phyloP scores from a whole-genome alignment of 140 eudicot genomes.

The Erigeron philadelphicus region DNA sequence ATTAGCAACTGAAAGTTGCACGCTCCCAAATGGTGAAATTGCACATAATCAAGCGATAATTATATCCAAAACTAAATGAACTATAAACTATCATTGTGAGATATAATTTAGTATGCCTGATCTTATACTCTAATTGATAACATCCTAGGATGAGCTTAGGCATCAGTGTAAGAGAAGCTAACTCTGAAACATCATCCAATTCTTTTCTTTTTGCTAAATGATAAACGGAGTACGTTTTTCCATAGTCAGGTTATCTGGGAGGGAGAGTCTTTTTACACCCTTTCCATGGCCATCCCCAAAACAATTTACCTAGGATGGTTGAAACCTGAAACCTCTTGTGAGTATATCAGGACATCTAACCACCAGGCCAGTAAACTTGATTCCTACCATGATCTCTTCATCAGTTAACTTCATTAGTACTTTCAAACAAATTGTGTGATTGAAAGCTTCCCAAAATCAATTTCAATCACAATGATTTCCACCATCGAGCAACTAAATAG shows the following conservation, averaged over 20 bases:
- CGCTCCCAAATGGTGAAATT: constrained; percentile 7
- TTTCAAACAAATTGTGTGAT: not conserved
- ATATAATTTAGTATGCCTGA: not conserved
- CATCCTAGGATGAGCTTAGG: not conserved
- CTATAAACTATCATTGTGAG: not conserved
- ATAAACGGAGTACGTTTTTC: too few relatives aligned
- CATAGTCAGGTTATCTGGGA: too few relatives aligned
- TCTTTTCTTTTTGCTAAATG: too few relatives aligned
- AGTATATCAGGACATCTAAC: too few relatives aligned
- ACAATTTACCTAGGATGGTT: too few relatives aligned
- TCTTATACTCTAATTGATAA: not conserved
- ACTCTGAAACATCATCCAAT: too few relatives aligned
- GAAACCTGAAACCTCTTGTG: too few relatives aligned
- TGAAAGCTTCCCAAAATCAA: constrained; percentile 18
- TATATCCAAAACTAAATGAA: not conserved
- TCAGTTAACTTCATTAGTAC: not conserved
- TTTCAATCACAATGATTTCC: constrained; percentile 8
- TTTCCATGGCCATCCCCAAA: too few relatives aligned
- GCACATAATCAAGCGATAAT: not conserved
- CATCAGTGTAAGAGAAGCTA: not conserved
- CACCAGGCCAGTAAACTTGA: not conserved
- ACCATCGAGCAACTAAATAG: not conserved
- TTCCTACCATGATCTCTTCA: constrained; percentile 4
- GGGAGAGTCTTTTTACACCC: too few relatives aligned
- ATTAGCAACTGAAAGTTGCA: constrained; percentile 18